Evolutionary conservation across 176 grass and related monocot species (phyloP).

Genomic region (Bromus sterilis): DNA sequence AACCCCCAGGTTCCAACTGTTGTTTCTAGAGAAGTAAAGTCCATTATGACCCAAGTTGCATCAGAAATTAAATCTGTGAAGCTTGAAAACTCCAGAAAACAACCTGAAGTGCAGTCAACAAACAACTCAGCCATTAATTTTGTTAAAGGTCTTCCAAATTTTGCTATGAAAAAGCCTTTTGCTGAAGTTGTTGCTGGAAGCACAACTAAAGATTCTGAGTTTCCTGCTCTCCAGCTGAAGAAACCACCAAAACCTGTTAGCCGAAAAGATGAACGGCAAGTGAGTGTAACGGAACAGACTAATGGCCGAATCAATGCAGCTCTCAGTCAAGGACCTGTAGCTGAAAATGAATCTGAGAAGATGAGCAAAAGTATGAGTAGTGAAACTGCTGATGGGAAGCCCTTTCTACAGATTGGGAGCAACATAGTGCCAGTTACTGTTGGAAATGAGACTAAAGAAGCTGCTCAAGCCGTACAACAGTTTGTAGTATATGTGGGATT

Average conservation of each 20-base stretch:
- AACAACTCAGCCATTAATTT: conserved; percentile 54
- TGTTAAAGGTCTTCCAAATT: conserved; percentile 76
- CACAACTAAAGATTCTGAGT: conserved; percentile 52
- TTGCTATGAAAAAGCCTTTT: conserved; percentile 91
- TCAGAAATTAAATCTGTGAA: conserved; percentile 29
- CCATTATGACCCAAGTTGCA: neutral
- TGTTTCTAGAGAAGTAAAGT: conserved; percentile 34
- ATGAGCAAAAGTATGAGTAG: conserved; percentile 17
- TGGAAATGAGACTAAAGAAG: conserved; percentile 46
- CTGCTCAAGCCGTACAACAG: conserved; percentile 38
- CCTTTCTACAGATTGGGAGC: conserved; percentile 77
- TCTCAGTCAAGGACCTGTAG: conserved; percentile 38
- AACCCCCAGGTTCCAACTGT: conserved; percentile 11
- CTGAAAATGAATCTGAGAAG: conserved; percentile 39
- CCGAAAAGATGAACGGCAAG: conserved; percentile 36
- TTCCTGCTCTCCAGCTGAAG: conserved; percentile 76
- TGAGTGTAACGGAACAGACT: conserved; percentile 38
- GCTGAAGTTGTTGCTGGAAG: conserved; percentile 91
- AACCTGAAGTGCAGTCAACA: conserved; percentile 31
- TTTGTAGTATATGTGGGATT: conserved; percentile 66
- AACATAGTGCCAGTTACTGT: conserved; percentile 67
- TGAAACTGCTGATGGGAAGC: conserved; percentile 29
- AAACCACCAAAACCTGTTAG: conserved; percentile 41
- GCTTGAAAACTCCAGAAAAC: conserved; percentile 47
- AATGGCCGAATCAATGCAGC: conserved; percentile 18